Percentiles rank a stretch among this genome's conserved stretches.
Conservation (phyloP, 2,329 filamentous ascomycete genomes). For the Orbilia ellipsospora region DNA sequence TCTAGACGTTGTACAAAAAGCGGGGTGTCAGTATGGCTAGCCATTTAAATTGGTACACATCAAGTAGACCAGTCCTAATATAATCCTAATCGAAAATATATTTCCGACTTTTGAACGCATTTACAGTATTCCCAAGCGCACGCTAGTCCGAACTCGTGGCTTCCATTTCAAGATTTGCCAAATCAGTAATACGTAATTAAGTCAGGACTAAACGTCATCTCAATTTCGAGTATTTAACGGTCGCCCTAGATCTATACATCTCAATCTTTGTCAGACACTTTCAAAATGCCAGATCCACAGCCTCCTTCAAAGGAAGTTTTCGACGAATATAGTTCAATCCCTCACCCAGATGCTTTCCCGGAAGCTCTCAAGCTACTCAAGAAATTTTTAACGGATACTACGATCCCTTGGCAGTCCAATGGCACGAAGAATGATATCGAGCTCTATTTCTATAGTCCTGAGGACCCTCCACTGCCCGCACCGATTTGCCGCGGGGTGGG, state of each 20-base stretch:
- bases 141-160: neutral
- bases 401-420: conserved; percentile 40
- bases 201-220: neutral
- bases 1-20: conserved; percentile 1
- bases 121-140: neutral
- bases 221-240: neutral
- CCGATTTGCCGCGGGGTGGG: conserved; percentile 40
- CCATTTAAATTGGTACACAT: neutral
- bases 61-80: too few species aligned
- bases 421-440: conserved; percentile 35
- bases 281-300: conserved; percentile 33
- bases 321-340: conserved; percentile 26
- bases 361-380: conserved; percentile 37
- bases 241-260: neutral
- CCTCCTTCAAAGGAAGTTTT: conserved; percentile 29
- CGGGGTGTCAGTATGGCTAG: neutral
- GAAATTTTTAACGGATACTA: conserved; percentile 21
- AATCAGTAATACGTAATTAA: too few species aligned
- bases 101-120: too few species aligned
- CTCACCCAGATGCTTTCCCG: conserved; percentile 43
- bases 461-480: conserved; percentile 34
- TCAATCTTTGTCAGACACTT: neutral
- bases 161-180: too few species aligned
- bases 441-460: conserved; percentile 36
- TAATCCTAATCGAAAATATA: too few species aligned